A percentile compares a stretch with the other conserved stretches of the same genome.
These are phyloP conservation scores for Marasmius tenuissimus DNA, from an alignment of 1,284 basidiomycete genomes.

Conservation along the genomic window DNA sequence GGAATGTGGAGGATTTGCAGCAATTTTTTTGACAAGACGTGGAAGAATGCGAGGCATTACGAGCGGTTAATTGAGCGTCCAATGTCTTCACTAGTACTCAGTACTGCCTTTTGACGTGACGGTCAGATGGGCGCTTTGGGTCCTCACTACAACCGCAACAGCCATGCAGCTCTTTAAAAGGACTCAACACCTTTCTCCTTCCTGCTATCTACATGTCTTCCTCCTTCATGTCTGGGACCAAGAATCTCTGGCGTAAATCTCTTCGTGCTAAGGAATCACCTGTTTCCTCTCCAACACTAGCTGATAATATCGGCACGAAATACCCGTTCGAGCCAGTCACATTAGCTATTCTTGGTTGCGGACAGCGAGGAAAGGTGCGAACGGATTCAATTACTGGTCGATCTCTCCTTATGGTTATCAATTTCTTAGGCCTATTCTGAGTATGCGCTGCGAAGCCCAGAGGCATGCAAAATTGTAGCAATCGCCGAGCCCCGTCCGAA, in stretches of 20 bases:
- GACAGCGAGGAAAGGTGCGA: conserved; percentile 72
- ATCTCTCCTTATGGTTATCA: not conserved
- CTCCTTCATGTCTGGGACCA: conserved; percentile 33
- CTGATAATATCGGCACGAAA: conserved; percentile 8
- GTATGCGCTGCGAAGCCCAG: conserved; percentile 63
- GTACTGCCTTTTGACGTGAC: not conserved
- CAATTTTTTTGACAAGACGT: conserved; percentile 10
- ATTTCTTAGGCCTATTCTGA: conserved; percentile 58
- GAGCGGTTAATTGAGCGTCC: not conserved
- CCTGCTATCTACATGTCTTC: conserved; percentile 7
- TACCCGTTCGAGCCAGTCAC: conserved; percentile 39
- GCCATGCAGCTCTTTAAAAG: not conserved
- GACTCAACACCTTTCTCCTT: not conserved
- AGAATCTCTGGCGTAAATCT: conserved; percentile 36
- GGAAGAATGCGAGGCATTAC: conserved; percentile 15
- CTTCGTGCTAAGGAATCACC: conserved; percentile 24
- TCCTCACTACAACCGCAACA: not conserved
- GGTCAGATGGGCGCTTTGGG: not conserved
- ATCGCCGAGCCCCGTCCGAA: conserved; percentile 79
- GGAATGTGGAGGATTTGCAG: not conserved
- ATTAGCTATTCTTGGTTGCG: conserved; percentile 70
- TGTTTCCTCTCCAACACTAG: conserved; percentile 13
- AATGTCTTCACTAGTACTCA: too few species aligned
- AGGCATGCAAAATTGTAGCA: conserved; percentile 72
- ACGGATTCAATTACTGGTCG: not conserved